Base-by-base conservation (phyloP, 345 rosid species). In the Citrus medica region DNA sequence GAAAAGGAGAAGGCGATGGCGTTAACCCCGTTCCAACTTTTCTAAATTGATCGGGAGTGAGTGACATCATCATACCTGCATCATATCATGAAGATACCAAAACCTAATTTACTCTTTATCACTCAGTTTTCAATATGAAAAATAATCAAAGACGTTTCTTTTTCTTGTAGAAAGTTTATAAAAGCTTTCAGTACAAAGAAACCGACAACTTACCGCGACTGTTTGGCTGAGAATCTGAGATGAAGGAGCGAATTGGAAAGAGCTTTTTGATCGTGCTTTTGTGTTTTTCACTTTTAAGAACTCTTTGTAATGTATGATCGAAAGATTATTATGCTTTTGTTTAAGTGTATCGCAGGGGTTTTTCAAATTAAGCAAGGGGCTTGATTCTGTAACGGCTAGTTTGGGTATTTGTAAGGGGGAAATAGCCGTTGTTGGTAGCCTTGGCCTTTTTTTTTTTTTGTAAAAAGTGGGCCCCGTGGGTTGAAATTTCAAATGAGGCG, bases 1-100 rank as follows among this genome's bases (percentile, higher is more conserved):
- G 79, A 79, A 95, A 95, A 30, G 98, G 99, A 24, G 86, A 60
- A 6, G 99, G 99, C 78, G 98, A 92, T 16, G 99, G 88, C 4
- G 78, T 79, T 68, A 93, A 76, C 33, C 98, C 99, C 28, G 89
- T 12, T 61, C 91, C 94, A 16, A 74, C 88, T 83, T 90, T 92
- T 68, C 91, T 86, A 48, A 71, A 82, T 12, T 85, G 89, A 67
- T 95, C 96, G 0, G 98, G 96, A 8, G 98, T 93, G 68, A 88
- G 81, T 48, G 94, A 90, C 93, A 89, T 86, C 83, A 78, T 37
- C 38, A 48, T 24, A 74, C 74, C 81, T 80, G 27, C n/a, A 66
- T 13, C 51, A 46, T 0, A 46, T 46, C 51, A 13, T 25, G 12
- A 76, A 76, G 40, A 35, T 40, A 28, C 13, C 48, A 66, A 17